Evolutionary conservation across 2,329 filamentous ascomycete species (phyloP).

Genomic region (Chrysoporthe cubensis): DNA sequence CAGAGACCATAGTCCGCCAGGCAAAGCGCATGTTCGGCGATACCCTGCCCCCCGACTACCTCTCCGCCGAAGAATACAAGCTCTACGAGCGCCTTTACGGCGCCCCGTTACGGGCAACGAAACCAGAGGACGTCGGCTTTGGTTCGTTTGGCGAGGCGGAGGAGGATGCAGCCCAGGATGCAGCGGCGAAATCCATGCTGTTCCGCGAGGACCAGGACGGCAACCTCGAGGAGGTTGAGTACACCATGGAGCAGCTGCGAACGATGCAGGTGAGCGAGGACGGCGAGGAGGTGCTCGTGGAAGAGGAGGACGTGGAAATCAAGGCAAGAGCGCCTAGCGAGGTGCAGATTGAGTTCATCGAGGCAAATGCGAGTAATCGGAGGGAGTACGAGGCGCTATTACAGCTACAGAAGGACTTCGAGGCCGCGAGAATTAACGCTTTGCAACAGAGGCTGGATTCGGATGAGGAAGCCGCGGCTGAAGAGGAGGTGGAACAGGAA

Average conservation of each 20-base stretch:
- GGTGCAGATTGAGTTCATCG: conserved; percentile 48
- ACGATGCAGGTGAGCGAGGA: conserved; percentile 52
- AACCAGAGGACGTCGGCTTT: conserved; percentile 61
- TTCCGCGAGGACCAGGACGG: conserved; percentile 61
- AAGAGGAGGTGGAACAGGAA: conserved; percentile 35
- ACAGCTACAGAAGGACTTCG: conserved; percentile 62
- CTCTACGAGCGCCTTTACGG: conserved; percentile 85
- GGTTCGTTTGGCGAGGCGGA: conserved; percentile 30
- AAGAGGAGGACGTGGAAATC: conserved; percentile 42
- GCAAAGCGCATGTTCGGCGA: conserved; percentile 79
- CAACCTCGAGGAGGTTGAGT: conserved; percentile 64
- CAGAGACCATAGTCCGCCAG: conserved; percentile 69
- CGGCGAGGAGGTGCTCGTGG: conserved; percentile 36
- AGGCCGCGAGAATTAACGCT: conserved; percentile 43
- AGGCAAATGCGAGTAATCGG: conserved; percentile 54
- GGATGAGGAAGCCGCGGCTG: conserved; percentile 20
- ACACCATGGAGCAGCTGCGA: conserved; percentile 39
- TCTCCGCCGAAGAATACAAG: conserved; percentile 71
- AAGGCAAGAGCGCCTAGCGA: conserved; percentile 36
- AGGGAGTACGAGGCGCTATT: conserved; percentile 60
- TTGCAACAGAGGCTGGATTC: conserved; percentile 36
- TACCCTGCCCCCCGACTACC: conserved; percentile 70
- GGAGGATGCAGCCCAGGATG: conserved; percentile 29
- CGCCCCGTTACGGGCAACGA: conserved; percentile 66
- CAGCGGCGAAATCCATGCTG: conserved; percentile 48